Evolutionary conservation across 2,329 filamentous ascomycete genomes (phyloP).

Genomic region (Thelonectria olida): DNA sequence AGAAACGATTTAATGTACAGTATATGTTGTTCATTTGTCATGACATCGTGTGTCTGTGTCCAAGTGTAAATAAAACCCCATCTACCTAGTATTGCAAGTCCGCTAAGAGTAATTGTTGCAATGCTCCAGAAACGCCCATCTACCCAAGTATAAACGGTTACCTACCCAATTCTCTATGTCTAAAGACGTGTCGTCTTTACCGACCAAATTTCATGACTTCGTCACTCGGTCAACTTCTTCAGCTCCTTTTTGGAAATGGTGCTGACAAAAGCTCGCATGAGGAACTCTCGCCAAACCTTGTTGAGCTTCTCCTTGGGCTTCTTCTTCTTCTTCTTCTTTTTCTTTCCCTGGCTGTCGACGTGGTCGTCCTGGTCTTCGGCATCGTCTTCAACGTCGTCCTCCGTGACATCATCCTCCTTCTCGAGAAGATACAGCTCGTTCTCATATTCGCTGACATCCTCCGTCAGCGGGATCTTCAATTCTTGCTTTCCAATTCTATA

Average conservation of each 20-base stretch:
- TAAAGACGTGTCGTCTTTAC: background rate
- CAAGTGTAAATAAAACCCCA: conserved; percentile 4
- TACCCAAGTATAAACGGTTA: background rate
- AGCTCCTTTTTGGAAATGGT: conserved; percentile 75
- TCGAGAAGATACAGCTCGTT: conserved; percentile 41
- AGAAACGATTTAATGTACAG: background rate
- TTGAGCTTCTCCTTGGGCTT: conserved; percentile 63
- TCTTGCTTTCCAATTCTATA: conserved; percentile 71
- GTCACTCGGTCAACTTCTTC: conserved; percentile 50
- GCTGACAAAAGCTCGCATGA: conserved; percentile 81
- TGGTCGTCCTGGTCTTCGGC: conserved; percentile 40
- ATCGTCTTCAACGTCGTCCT: conserved; percentile 16
- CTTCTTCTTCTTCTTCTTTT: conserved; percentile 57
- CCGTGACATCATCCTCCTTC: conserved; percentile 40
- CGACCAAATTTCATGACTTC: conserved; percentile 5
- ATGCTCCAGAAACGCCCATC: conserved; percentile 15
- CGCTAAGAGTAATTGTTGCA: background rate
- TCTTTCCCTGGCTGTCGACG: conserved; percentile 41
- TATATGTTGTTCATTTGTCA: conserved; percentile 3
- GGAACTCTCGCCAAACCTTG: conserved; percentile 80
- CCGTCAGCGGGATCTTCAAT: conserved; percentile 33
- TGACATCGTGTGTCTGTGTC: conserved; percentile 22
- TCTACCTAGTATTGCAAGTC: background rate
- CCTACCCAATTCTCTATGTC: conserved; percentile 1
- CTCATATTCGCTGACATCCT: conserved; percentile 31